These are phyloP conservation scores for Colletotrichum simmondsii DNA, from an alignment of 2,329 filamentous ascomycete genomes.

Conservation along the genomic window DNA sequence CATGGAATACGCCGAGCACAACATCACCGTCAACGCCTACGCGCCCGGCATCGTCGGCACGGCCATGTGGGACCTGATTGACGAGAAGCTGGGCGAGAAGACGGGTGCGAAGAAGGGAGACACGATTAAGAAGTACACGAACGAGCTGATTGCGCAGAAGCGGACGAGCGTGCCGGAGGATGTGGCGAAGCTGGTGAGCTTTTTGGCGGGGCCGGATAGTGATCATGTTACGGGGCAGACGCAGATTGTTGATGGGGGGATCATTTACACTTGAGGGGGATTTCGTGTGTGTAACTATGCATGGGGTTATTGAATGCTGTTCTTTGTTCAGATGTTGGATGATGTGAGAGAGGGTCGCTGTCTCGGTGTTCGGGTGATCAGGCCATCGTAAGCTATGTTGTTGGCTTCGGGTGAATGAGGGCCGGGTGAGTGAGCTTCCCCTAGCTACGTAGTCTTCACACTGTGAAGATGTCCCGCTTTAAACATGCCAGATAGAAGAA, in stretches of 20 bases:
- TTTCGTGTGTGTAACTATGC: no score
- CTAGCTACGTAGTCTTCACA: not conserved
- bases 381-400: not conserved
- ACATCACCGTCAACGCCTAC: constrained; percentile 75
- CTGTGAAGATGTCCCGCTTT: not conserved
- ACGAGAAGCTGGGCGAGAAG: constrained; percentile 59
- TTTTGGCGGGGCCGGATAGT: constrained; percentile 66
- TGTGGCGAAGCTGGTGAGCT: constrained; percentile 71
- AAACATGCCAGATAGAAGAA: not conserved
- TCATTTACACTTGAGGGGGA: constrained; percentile 28
- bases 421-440: not conserved
- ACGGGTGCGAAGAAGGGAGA: constrained; percentile 55
- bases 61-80: constrained; percentile 76
- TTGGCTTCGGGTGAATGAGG: not conserved
- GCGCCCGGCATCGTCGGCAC: constrained; percentile 76
- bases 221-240: constrained; percentile 76
- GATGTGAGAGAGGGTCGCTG: not conserved
- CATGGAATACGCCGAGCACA: constrained; percentile 71
- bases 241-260: constrained; percentile 69
- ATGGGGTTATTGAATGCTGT: no score
- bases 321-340: not conserved
- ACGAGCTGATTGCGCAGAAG: constrained; percentile 66
- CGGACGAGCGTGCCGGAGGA: constrained; percentile 71
- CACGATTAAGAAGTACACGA: constrained; percentile 64
- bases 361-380: not conserved